Conservation (phyloP, 2,329 filamentous ascomycete species). For the Epichloe sibirici region DNA sequence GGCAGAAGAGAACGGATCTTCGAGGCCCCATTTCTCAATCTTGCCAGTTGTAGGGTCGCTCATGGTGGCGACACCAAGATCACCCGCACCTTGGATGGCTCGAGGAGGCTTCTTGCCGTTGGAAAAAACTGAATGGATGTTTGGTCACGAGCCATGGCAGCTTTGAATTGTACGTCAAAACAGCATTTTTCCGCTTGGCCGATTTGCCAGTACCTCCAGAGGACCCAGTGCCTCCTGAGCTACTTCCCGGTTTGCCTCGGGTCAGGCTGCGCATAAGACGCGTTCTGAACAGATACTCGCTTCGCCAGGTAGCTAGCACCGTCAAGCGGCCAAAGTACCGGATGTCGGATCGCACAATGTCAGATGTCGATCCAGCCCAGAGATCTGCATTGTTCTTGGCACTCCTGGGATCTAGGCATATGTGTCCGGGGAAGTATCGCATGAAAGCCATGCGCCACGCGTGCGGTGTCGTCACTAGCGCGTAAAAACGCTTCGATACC, state of each 20-base stretch:
- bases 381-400: conserved; percentile 24
- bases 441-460: conserved; percentile 90
- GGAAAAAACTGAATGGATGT: conserved; percentile 65
- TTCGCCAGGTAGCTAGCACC: conserved; percentile 81
- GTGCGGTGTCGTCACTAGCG: conserved; percentile 78
- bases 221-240: conserved; percentile 37
- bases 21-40: conserved; percentile 69
- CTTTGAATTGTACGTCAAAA: conserved; percentile 77
- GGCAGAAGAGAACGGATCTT: conserved; percentile 60
- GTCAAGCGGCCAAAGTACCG: conserved; percentile 76
- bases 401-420: conserved; percentile 23
- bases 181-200: conserved; percentile 56
- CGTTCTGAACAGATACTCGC: conserved; percentile 85
- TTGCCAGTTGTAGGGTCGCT: conserved; percentile 71
- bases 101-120: conserved; percentile 61
- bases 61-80: conserved; percentile 63
- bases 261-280: conserved; percentile 69
- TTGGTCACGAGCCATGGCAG: conserved; percentile 68
- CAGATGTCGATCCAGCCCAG: conserved; percentile 34
- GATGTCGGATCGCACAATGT: conserved; percentile 54
- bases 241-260: conserved; percentile 64
- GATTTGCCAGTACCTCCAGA: conserved; percentile 36
- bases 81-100: conserved; percentile 73
- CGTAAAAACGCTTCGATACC: conserved; percentile 79
- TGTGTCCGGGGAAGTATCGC: conserved; percentile 72